phyloP scores from a whole-genome alignment of 345 rosid species.

The Brassica cretica region DNA sequence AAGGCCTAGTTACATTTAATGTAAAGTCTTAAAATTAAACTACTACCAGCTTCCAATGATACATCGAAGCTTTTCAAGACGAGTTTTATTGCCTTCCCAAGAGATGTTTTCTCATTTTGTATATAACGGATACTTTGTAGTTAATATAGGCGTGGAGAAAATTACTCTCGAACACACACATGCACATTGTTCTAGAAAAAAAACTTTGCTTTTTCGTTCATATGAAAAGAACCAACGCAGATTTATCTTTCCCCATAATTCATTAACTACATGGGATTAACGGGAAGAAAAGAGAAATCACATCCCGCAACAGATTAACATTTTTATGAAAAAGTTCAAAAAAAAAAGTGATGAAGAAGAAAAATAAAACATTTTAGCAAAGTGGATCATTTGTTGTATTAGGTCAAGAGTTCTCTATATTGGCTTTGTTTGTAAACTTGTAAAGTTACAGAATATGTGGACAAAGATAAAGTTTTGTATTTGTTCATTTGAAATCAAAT shows the following conservation, averaged over 20 bases:
- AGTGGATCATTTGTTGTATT: not conserved
- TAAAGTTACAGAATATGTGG: not conserved
- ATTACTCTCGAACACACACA: not conserved
- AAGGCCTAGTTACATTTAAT: not conserved
- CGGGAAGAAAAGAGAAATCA: not conserved
- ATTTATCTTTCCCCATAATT: not conserved
- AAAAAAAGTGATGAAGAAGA: not conserved
- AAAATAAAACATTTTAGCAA: not conserved
- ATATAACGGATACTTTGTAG: constrained; percentile 10
- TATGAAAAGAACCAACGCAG: not conserved
- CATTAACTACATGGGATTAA: not conserved
- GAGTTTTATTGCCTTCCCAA: not conserved
- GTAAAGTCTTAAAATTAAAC: not conserved
- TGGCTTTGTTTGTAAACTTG: not conserved
- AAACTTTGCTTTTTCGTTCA: not conserved
- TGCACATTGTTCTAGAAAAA: not conserved
- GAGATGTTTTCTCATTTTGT: not conserved
- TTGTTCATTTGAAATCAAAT: not conserved
- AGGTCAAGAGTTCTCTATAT: not conserved
- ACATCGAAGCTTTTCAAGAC: not conserved
- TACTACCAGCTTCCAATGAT: not conserved
- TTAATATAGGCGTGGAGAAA: not conserved
- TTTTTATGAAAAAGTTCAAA: not conserved
- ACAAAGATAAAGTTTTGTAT: not conserved
- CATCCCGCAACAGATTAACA: not conserved